Evolutionary conservation across 75 land plant species (phyloP), one percentile per base, ranked within the genome.

Genomic region (Pinus tabuliformis): DNA sequence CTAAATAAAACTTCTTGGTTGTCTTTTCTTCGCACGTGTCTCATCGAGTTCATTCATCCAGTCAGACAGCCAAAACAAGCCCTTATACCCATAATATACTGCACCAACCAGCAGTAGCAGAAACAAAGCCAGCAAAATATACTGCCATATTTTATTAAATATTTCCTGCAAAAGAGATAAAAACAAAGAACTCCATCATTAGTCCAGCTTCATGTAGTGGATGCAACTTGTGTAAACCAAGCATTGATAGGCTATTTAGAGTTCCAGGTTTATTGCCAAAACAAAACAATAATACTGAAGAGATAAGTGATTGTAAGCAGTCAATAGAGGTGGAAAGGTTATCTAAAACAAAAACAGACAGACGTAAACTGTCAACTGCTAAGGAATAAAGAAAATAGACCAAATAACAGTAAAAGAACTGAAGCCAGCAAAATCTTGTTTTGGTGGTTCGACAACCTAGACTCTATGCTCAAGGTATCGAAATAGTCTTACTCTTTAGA

Each of bases 11-110:
- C 54, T 49, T 49, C 54, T 49, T 49, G 54, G 54, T 49, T 49
- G 54, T 49, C 76, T 74, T 75, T 73, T 84, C 65, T 62, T 87
- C 39, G 75, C 76, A 62, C 85, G 80, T 58, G 70, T 78, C 26
- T 79, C 77, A 58, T 94, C 97, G 56, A 83, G 72, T 78, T 84
- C 90, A 80, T 94, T 86, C 99, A 96, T 94, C 95, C 95, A 89
- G 77, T 92, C 95, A 7, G 91, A 88, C 57, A 96, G 89, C 75
- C 77, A 75, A 57, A 85, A 77, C 28, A 96, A 84, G 37, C 90
- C 95, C 66, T 87, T 90, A 80, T 87, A 86, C 5, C 97, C 90
- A 61, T 73, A 89, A 66, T 87, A 89, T 39, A 72, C 9, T 5
- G 37, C 74, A 56, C 81, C 81, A 66, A 82, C 22, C 12, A 83